Evolutionary conservation across 345 rosid genomes (phyloP).

Genomic region (Excoecaria cochinchinensis): DNA sequence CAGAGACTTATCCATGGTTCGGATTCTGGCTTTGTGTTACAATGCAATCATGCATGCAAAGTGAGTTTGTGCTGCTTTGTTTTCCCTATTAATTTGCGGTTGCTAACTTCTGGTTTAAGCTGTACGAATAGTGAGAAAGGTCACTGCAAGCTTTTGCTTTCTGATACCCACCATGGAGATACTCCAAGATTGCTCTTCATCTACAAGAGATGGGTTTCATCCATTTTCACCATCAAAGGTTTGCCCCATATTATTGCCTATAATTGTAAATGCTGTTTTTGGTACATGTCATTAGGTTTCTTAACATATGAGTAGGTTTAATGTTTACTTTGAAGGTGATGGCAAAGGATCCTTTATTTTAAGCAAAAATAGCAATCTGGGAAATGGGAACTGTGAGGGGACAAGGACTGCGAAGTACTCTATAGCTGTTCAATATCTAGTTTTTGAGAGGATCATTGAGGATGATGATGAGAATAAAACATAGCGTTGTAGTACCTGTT

Average conservation of each 20-base stretch:
- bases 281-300: background rate
- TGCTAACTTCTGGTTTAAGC: background rate
- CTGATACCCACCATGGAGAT: constrained; percentile 70
- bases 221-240: constrained; percentile 64
- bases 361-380: constrained; percentile 31
- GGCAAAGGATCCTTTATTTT: constrained; percentile 65
- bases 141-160: constrained; percentile 53
- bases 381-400: constrained; percentile 18
- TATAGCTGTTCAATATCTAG: constrained; percentile 42
- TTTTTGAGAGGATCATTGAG: constrained; percentile 44
- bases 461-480: constrained; percentile 23
- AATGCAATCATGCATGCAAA: constrained; percentile 61
- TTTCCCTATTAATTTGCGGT: background rate
- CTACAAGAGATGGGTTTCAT: constrained; percentile 71
- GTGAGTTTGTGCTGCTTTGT: constrained; percentile 36
- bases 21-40: constrained; percentile 70
- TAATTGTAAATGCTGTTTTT: background rate
- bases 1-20: constrained; percentile 76
- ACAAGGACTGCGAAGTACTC: constrained; percentile 53
- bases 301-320: background rate
- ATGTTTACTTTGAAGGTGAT: constrained; percentile 43
- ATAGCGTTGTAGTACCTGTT: background rate
- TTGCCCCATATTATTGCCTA: constrained; percentile 5
- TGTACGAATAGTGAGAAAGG: constrained; percentile 38
- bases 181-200: constrained; percentile 65